Conservation (phyloP, 306 rosid species). For the Sphenostylis stenocarpa region DNA sequence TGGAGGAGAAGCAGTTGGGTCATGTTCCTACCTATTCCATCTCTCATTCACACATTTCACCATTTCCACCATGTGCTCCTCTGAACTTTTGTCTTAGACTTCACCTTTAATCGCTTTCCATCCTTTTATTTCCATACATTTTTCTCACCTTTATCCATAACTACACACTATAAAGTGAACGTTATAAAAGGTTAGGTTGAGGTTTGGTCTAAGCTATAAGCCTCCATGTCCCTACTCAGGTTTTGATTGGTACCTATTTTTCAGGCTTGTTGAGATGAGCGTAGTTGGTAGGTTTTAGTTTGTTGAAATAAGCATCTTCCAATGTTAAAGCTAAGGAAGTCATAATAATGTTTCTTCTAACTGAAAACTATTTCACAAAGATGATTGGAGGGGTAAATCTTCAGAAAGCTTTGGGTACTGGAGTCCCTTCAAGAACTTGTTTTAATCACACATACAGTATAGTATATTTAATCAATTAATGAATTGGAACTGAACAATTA, state of each 20-base stretch:
- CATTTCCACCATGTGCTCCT: not conserved
- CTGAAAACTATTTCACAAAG: not conserved
- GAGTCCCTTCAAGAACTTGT: no score
- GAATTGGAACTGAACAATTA: not conserved
- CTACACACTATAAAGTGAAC: not conserved
- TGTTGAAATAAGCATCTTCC: constrained; percentile 34
- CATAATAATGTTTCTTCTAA: constrained; percentile 9
- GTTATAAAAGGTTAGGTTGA: constrained; percentile 38
- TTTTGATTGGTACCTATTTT: constrained; percentile 33
- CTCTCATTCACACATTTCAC: not conserved
- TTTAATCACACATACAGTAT: not conserved
- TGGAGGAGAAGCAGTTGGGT: not conserved
- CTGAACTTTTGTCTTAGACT: not conserved
- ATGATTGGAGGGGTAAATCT: not conserved
- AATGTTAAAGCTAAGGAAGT: not conserved
- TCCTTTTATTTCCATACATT: not conserved
- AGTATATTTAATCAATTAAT: not conserved
- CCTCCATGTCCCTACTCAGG: constrained; percentile 2
- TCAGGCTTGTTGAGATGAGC: constrained; percentile 31
- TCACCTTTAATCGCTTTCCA: not conserved
- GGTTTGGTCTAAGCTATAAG: constrained; percentile 28
- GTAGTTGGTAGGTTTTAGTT: constrained; percentile 34
- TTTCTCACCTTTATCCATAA: not conserved
- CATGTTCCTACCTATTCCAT: not conserved
- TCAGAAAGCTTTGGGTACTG: not conserved